These are phyloP conservation scores for Karstenula rhodostoma DNA, from an alignment of 2,329 filamentous ascomycete species.

Conservation along the genomic window DNA sequence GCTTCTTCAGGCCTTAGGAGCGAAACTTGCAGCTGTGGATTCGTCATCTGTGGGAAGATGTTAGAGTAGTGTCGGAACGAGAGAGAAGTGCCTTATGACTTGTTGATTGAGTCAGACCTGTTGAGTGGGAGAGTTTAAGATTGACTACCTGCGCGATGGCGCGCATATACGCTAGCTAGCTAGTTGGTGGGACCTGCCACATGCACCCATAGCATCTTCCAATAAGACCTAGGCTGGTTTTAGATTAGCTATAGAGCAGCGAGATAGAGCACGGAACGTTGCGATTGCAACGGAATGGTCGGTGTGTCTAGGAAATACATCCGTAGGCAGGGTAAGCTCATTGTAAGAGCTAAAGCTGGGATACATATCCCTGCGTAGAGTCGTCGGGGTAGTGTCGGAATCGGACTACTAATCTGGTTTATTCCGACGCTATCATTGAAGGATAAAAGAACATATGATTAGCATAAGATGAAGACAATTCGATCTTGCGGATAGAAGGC, in stretches of 20 bases:
- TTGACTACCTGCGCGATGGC: no score
- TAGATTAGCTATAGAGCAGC: not conserved
- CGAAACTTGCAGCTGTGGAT: constrained; percentile 35
- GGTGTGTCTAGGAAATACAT: not conserved
- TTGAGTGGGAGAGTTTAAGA: no score
- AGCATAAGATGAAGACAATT: no score
- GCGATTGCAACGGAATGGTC: not conserved
- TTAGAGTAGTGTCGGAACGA: not conserved
- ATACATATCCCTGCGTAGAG: not conserved
- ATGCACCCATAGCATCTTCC: no score
- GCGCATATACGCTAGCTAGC: no score
- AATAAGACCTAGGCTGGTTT: not conserved
- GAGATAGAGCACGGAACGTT: not conserved
- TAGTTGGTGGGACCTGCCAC: no score
- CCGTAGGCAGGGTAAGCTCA: not conserved
- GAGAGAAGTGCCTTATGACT: not conserved
- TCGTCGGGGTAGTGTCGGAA: not conserved
- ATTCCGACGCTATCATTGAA: not conserved
- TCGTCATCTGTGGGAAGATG: constrained; percentile 20
- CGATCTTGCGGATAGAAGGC: not conserved
- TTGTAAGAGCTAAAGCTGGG: not conserved
- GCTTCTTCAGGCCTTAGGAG: constrained; percentile 38
- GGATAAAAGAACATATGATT: no score
- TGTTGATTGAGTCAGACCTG: not conserved
- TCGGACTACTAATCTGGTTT: not conserved